A percentile compares a stretch with the other conserved stretches of the same genome.
phyloP scores from a whole-genome alignment of 2,329 filamentous ascomycete species.

The Aspergillus neoniger region DNA sequence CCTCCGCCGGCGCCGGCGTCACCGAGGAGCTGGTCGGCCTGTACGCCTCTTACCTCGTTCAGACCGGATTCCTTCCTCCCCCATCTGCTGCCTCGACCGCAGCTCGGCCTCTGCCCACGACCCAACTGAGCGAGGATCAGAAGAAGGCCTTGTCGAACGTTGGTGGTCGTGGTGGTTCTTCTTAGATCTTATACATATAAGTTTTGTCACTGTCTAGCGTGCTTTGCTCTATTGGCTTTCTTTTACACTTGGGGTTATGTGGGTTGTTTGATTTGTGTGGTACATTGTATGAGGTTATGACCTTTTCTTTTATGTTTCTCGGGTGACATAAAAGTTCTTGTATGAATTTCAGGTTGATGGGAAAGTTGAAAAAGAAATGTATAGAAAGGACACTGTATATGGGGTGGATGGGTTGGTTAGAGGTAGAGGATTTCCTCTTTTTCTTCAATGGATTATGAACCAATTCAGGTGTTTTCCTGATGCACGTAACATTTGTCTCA shows the following conservation, averaged over 20 bases:
- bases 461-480: no score
- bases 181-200: constrained; percentile 19
- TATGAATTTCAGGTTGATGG: background rate
- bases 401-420: background rate
- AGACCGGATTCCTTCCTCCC: constrained; percentile 62
- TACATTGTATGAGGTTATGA: background rate
- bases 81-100: constrained; percentile 26
- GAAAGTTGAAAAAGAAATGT: background rate
- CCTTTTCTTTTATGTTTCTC: background rate
- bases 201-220: constrained; percentile 7
- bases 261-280: background rate
- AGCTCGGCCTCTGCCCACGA: constrained; percentile 44
- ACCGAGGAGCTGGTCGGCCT: constrained; percentile 62
- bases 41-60: constrained; percentile 65
- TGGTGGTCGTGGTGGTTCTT: constrained; percentile 53
- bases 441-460: no score
- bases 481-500: no score
- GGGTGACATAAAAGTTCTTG: background rate
- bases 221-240: background rate
- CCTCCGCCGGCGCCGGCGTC: constrained; percentile 59
- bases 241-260: background rate
- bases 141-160: constrained; percentile 53
- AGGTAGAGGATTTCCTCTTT: background rate
- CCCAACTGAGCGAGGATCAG: constrained; percentile 50
- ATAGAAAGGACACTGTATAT: background rate